phyloP scores from a whole-genome alignment of 768 basidiomycete species.

The Lactarius vividus region DNA sequence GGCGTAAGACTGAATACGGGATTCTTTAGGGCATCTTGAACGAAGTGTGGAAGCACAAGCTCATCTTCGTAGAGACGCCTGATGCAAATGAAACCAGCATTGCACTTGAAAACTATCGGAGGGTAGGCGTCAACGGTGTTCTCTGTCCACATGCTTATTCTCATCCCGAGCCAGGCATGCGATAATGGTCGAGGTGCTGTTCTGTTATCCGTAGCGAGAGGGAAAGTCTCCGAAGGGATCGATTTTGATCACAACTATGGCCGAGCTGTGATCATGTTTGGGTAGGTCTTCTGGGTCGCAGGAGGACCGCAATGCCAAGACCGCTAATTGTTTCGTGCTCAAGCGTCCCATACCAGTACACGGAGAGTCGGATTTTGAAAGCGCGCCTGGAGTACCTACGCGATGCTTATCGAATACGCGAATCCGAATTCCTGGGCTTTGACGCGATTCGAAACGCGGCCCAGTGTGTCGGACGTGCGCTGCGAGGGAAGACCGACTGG shows the following conservation, averaged over 20 bases:
- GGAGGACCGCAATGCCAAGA: background rate
- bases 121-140: slow-evolving; percentile 46
- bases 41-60: slow-evolving; percentile 99
- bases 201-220: slow-evolving; percentile 93
- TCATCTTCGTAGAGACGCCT: slow-evolving; percentile 98
- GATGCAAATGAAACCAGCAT: slow-evolving; percentile 99
- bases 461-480: slow-evolving; percentile 95
- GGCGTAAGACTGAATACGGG: background rate
- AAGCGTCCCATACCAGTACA: slow-evolving; percentile 96
- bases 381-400: slow-evolving; percentile 96
- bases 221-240: slow-evolving; percentile 99
- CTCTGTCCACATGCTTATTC: background rate
- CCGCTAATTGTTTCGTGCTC: slow-evolving; percentile 5
- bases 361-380: slow-evolving; percentile 95
- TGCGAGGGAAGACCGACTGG: slow-evolving; percentile 99
- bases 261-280: slow-evolving; percentile 99
- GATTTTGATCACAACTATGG: slow-evolving; percentile 99
- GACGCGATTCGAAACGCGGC: slow-evolving; percentile 99
- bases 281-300: slow-evolving; percentile 48
- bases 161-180: slow-evolving; percentile 64
- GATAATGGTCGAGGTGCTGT: slow-evolving; percentile 98
- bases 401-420: slow-evolving; percentile 97
- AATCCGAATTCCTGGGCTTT: slow-evolving; percentile 98
- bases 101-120: slow-evolving; percentile 93
- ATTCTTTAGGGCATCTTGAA: slow-evolving; percentile 84